Evolutionary conservation across 805 yeast species (phyloP), one percentile per base, ranked within the genome.

Genomic region (Monosporozyma aerobia): DNA sequence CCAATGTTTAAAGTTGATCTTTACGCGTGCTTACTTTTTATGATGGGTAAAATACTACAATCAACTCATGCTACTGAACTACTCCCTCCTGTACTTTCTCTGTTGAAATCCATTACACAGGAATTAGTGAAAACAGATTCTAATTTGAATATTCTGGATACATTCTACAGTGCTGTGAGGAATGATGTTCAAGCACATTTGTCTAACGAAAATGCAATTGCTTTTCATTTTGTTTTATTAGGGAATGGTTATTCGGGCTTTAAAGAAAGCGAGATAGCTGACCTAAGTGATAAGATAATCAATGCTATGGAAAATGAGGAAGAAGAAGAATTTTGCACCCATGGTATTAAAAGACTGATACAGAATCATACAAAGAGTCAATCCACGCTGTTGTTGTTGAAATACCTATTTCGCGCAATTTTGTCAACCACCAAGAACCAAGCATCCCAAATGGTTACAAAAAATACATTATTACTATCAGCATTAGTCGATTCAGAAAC

Each of bases 1-100:
- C 79, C 74, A 27, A 74, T 84, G 19, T 85, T 88, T 47, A 80
- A 80, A 57, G 67, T 73, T 11, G 98, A 92, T 64, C 69, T 92
- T 30, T 80, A 80, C 62, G 77, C 90, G 0, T 83, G 95, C 59
- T 60, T 86, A 41, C 67, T 90, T 25, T 83, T 77, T 59, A 75
- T 85, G 6, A 77, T 85, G 53, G 79, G 84, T 6, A 73, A 75
- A 59, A 71, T 85, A 49, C 79, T 77, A 61, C 77, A 79, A 59
- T 61, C 54, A 59, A 67, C 50, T 69, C 72, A 32, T 45, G 73
- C 73, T 41, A 69, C 70, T 53, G 63, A 70, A 59, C 61, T 81
- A 8, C 72, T 80, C 13, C 81, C 88, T 0, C 72, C 76, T 5
- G 63, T 82, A 19, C 60, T 82, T 14, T 79, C 82, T 1, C 67